Evolutionary conservation across 2,329 filamentous ascomycete genomes (phyloP), one percentile per base, ranked within the genome.

Genomic region (Fusarium falciforme): DNA sequence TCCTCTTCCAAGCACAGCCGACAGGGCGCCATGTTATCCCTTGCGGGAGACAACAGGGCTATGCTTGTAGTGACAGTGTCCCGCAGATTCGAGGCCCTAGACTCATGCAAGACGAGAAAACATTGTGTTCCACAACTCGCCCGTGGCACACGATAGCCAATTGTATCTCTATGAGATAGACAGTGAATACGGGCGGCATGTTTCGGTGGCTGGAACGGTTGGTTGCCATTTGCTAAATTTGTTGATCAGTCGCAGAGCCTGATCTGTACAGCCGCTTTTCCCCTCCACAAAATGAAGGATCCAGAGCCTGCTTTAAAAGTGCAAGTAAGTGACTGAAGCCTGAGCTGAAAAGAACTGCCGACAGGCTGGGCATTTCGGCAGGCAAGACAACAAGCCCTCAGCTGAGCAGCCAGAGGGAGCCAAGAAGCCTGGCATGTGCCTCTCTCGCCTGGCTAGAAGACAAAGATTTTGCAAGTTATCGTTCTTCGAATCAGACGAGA

Each of bases 401-500:
- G 16, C 27, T 31, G 27, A 17, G 17, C 47, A 20, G 17, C 27
- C 17, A 17, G 20, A 16, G 25, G 22, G 27, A 17, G 47, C 17
- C 27, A 22, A 47, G 20, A 9, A 8, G 38, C 17, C n/a, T 9
- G 14, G 16, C 17, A 31, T 31, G 27, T 52, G 14, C 27, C 10
- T 29, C 27, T 20, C 27, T 31, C 17, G 27, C 3, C 47, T 11
- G 4, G 17, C 20, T 16, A 3, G 17, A n/a, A n/a, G 47, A 29
- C 29, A 5, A 7, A 6, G 6, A 5, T 29, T 29, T 7, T 8
- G 6, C 16, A 29, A n/a, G 9, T 11, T 17, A 17, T 36, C 14
- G 1, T 3, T 11, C 5, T n/a, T 25, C 3, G 25, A 29, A 25
- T n/a, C 2, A 6, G 3, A 12, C 7, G 2, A 1, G 11, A 29